Conservation (phyloP, 106 monocot species). For the Allium sativum region DNA sequence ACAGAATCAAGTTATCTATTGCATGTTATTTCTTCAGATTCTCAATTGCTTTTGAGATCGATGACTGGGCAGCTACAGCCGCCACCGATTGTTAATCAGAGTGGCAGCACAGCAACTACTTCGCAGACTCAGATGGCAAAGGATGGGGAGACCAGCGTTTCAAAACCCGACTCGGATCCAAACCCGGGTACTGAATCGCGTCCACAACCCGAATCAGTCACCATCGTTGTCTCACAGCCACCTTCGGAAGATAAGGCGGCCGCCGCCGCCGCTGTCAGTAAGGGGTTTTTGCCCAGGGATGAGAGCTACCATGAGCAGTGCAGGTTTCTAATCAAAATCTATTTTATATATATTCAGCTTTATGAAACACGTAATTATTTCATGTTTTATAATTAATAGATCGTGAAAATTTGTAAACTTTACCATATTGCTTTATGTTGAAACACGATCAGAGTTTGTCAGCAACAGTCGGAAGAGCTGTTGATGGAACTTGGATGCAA, state of each 20-base stretch:
- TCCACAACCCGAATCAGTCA: background rate
- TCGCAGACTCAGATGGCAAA: conserved; percentile 7
- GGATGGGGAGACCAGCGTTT: background rate
- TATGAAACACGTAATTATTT: too few species aligned
- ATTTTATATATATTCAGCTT: background rate
- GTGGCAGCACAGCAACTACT: conserved; percentile 1
- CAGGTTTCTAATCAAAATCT: conserved; percentile 18
- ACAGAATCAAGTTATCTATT: too few species aligned
- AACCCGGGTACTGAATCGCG: conserved; percentile 1
- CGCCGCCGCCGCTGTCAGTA: conserved; percentile 12
- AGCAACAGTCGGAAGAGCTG: conserved; percentile 71
- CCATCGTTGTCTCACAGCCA: conserved; percentile 12
- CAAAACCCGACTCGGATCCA: conserved; percentile 1
- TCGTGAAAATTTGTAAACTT: background rate
- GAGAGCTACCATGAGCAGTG: conserved; percentile 44
- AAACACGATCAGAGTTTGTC: conserved; percentile 57
- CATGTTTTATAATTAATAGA: too few species aligned
- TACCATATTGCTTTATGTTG: conserved; percentile 1
- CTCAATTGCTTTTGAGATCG: too few species aligned
- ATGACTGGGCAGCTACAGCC: background rate
- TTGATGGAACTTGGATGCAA: conserved; percentile 76
- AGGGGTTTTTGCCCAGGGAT: conserved; percentile 18
- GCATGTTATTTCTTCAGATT: too few species aligned
- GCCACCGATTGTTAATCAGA: background rate
- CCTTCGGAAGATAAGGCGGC: conserved; percentile 8